Conservation (phyloP, 140 eudicot species). For the Bidens hawaiensis region DNA sequence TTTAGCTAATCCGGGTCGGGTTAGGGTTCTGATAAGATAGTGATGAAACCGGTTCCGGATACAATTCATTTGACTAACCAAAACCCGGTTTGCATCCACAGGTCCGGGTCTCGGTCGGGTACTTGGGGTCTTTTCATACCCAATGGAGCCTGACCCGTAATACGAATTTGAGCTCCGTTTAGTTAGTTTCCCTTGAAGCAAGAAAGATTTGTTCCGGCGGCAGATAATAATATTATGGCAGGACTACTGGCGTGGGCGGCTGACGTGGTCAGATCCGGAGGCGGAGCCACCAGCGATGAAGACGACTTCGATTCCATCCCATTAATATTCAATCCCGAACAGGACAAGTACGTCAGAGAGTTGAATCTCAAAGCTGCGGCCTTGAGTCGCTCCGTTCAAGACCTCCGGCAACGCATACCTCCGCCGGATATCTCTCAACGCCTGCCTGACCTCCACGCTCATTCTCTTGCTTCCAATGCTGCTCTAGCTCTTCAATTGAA, state of each 20-base stretch:
- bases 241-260: conserved; percentile 92
- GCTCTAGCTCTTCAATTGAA: conserved; percentile 76
- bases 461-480: conserved; percentile 86
- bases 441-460: conserved; percentile 90
- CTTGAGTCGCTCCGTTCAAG: conserved; percentile 72
- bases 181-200: too few species aligned
- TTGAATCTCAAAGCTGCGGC: conserved; percentile 54
- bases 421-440: conserved; percentile 84
- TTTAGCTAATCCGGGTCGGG: too few species aligned
- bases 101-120: too few species aligned
- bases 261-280: conserved; percentile 62
- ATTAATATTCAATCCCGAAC: conserved; percentile 63
- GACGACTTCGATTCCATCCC: conserved; percentile 64
- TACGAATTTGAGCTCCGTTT: too few species aligned
- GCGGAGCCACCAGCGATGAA: conserved; percentile 42
- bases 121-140: too few species aligned
- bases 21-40: too few species aligned
- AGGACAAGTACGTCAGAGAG: conserved; percentile 54
- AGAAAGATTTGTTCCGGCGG: too few species aligned
- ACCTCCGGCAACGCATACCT: conserved; percentile 76
- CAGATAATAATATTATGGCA: too few species aligned
- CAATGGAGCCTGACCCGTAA: too few species aligned
- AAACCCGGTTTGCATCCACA: too few species aligned
- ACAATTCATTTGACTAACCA: too few species aligned
- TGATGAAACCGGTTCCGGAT: too few species aligned